Conservation (phyloP, 2,329 filamentous ascomycete genomes). For the Drechslera avenae region DNA sequence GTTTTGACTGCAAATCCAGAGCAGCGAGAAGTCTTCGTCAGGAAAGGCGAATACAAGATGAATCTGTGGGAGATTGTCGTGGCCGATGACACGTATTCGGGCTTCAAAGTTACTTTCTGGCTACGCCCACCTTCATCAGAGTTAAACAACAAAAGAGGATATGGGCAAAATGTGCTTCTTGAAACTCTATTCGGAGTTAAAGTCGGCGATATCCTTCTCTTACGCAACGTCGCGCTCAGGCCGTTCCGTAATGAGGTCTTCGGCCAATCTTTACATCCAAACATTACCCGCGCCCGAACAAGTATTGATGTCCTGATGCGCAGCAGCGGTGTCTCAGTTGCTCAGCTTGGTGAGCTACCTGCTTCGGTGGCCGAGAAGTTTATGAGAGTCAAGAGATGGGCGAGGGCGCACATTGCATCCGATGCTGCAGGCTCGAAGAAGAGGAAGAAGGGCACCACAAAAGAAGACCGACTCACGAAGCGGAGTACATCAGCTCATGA, state of each 20-base stretch:
- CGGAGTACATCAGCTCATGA: constrained; percentile 11
- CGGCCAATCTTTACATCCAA: constrained; percentile 77
- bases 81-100: constrained; percentile 81
- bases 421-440: constrained; percentile 22
- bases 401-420: constrained; percentile 68
- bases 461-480: constrained; percentile 15
- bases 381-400: constrained; percentile 74
- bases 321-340: constrained; percentile 55
- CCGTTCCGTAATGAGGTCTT: constrained; percentile 79
- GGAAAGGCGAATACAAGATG: constrained; percentile 61
- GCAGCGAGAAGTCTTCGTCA: constrained; percentile 70
- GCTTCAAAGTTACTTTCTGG: constrained; percentile 87
- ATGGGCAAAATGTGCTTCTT: constrained; percentile 45
- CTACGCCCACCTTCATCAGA: constrained; percentile 52
- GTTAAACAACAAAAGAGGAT: constrained; percentile 16
- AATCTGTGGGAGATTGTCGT: constrained; percentile 55
- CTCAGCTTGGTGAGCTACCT: constrained; percentile 48
- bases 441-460: constrained; percentile 21
- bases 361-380: constrained; percentile 67
- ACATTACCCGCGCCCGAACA: constrained; percentile 69
- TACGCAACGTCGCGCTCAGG: constrained; percentile 79
- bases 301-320: constrained; percentile 70
- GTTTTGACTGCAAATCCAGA: constrained; percentile 75
- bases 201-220: constrained; percentile 75
- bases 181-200: constrained; percentile 57